phyloP scores from a whole-genome alignment of 208 protist species.

The Leishmania major region DNA sequence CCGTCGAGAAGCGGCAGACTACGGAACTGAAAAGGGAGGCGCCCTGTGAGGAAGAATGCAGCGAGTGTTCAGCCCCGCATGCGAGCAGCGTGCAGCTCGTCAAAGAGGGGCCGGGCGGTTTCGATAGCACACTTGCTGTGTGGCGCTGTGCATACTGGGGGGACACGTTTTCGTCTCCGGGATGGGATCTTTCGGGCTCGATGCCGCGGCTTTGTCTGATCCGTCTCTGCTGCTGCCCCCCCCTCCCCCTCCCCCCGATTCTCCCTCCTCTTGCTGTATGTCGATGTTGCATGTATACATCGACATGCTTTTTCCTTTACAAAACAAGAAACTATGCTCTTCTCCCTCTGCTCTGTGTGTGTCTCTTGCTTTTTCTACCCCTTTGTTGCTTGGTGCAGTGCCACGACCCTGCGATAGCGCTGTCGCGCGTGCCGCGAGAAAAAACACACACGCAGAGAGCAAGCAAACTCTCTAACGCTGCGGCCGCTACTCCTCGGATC shows the following conservation, averaged over 20 bases:
- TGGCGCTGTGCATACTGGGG: not conserved
- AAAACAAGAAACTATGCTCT: not conserved
- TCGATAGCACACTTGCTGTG: not conserved
- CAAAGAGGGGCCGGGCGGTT: not conserved
- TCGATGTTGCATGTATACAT: not conserved
- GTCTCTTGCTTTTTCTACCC: too few species aligned
- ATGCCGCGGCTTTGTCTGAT: not conserved
- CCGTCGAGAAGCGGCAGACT: constrained; percentile 8
- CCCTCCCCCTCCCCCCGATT: not conserved
- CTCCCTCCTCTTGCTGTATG: not conserved
- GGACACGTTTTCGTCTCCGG: not conserved
- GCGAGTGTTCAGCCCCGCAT: not conserved
- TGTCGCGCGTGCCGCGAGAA: not conserved
- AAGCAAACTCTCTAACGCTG: not conserved
- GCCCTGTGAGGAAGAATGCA: not conserved
- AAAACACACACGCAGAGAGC: not conserved
- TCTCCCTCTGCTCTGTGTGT: not conserved
- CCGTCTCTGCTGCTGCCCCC: not conserved
- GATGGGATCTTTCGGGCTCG: too few species aligned
- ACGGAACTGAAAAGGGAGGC: constrained; percentile 21
- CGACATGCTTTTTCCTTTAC: not conserved
- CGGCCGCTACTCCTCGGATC: not conserved
- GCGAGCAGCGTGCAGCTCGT: not conserved
- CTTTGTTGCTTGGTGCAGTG: not conserved
- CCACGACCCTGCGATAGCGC: not conserved